Conservation (phyloP, 2,329 filamentous ascomycete genomes). For the Fusarium sp. region DNA sequence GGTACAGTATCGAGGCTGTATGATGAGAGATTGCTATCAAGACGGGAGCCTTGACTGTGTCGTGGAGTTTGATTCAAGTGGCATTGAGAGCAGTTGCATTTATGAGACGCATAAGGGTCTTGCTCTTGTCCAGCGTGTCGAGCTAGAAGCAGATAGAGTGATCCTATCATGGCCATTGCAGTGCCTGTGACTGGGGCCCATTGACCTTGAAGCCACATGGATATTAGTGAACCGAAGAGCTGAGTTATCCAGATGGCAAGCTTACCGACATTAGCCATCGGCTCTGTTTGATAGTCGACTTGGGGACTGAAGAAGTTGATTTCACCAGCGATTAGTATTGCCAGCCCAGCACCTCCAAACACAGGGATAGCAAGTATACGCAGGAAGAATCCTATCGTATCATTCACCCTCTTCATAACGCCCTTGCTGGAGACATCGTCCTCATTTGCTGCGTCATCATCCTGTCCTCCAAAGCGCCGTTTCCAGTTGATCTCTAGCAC, state of each 20-base stretch:
- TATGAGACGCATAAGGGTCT: neutral
- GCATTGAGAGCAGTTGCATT: constrained; percentile 32
- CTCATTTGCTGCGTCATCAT: constrained; percentile 36
- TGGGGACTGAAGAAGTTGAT: constrained; percentile 70
- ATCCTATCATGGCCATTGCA: constrained; percentile 66
- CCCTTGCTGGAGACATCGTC: constrained; percentile 62
- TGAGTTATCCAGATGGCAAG: neutral
- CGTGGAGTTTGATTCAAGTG: neutral
- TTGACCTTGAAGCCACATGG: constrained; percentile 55
- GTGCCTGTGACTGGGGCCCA: constrained; percentile 71
- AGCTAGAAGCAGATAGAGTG: constrained; percentile 64
- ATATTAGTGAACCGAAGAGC: fast-evolving
- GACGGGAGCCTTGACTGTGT: neutral
- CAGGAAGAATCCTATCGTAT: constrained; percentile 63
- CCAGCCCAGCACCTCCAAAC: constrained; percentile 67
- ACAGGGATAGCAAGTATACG: constrained; percentile 67
- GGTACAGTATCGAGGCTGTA: neutral
- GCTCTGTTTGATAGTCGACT: constrained; percentile 69
- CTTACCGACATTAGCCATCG: constrained; percentile 69
- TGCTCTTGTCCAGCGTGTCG: constrained; percentile 22
- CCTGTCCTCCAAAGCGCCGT: constrained; percentile 47
- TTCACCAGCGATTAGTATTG: constrained; percentile 71
- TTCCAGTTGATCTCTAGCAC: constrained; percentile 72
- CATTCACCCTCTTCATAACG: constrained; percentile 66
- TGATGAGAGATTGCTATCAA: neutral